A percentile compares a stretch with the other conserved stretches of the same genome.
Conservation (phyloP, 2,329 filamentous ascomycete species). For the Fusarium sp. region DNA sequence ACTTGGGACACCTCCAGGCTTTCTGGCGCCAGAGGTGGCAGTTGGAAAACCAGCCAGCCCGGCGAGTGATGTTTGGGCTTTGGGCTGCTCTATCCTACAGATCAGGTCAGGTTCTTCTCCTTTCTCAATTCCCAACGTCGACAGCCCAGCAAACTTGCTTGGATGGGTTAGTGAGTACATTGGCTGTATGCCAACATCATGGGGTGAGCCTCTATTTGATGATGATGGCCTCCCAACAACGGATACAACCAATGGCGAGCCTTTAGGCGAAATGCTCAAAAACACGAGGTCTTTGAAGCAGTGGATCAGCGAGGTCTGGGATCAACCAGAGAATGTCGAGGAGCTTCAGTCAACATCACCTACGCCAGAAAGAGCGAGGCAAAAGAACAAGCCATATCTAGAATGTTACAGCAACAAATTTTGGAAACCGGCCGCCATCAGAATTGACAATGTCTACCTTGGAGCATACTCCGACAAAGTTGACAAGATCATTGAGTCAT, state of each 20-base stretch:
- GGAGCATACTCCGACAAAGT: conserved; percentile 7
- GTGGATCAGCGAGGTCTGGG: conserved; percentile 9
- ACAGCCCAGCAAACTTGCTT: conserved; percentile 9
- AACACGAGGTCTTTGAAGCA: neutral
- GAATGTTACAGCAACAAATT: conserved; percentile 8
- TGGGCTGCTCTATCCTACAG: conserved; percentile 8
- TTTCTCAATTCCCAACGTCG: conserved; percentile 1
- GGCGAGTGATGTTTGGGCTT: conserved; percentile 23
- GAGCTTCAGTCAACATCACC: neutral
- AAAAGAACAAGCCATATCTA: conserved; percentile 3
- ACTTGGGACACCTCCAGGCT: neutral
- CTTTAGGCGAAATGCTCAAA: neutral
- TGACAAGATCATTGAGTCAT: neutral
- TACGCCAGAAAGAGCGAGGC: neutral
- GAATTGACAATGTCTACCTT: neutral
- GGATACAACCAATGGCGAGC: neutral
- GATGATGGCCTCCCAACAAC: conserved; percentile 1
- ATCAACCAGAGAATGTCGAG: neutral
- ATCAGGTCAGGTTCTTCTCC: conserved; percentile 6
- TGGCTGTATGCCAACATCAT: neutral
- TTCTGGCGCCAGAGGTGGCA: neutral
- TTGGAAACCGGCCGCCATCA: conserved; percentile 19
- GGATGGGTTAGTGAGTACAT: conserved; percentile 4
- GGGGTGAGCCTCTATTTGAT: conserved; percentile 16
- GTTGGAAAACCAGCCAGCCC: neutral